Evolutionary conservation across 768 basidiomycete species (phyloP).

Genomic region (Wakefieldia striispora): DNA sequence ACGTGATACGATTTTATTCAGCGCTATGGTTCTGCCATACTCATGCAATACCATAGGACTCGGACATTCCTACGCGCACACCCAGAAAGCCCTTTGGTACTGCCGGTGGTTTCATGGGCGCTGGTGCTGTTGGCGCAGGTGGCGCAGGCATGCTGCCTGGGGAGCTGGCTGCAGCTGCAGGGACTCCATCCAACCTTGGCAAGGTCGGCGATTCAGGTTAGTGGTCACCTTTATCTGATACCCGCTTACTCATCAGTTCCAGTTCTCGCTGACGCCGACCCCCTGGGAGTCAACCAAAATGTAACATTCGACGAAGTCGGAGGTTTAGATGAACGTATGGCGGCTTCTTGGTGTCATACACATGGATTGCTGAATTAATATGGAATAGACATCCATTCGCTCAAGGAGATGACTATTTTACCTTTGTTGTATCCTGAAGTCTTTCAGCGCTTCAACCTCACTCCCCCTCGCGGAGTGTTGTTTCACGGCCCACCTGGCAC

Average conservation of each 20-base stretch:
- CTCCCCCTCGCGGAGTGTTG: constrained; percentile 92
- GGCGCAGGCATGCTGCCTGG: constrained; percentile 58
- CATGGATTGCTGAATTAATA: constrained; percentile 2
- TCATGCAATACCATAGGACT: constrained; percentile 49
- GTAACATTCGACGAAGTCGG: constrained; percentile 97
- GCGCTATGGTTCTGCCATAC: not conserved
- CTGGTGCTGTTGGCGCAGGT: constrained; percentile 44
- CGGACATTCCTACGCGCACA: constrained; percentile 63
- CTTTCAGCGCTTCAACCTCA: constrained; percentile 90
- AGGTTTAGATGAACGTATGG: constrained; percentile 88
- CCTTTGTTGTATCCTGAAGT: constrained; percentile 96
- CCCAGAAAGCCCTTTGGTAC: constrained; percentile 66
- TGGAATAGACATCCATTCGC: constrained; percentile 79
- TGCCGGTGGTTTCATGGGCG: constrained; percentile 50
- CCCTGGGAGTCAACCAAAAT: constrained; percentile 87
- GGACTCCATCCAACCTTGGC: constrained; percentile 83
- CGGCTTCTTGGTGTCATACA: not conserved
- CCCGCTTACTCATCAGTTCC: constrained; percentile 9
- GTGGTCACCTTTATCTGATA: constrained; percentile 22
- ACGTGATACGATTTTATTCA: constrained; percentile 13
- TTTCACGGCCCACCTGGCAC: constrained; percentile 99
- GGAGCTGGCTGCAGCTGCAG: constrained; percentile 59
- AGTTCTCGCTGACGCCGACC: constrained; percentile 95
- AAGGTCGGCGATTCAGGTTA: constrained; percentile 77
- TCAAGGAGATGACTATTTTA: constrained; percentile 98